A percentile compares a stretch with the other conserved stretches of the same genome.
Evolutionary conservation across 306 rosid genomes (phyloP).

Genomic region (Vachellia pachyceras): DNA sequence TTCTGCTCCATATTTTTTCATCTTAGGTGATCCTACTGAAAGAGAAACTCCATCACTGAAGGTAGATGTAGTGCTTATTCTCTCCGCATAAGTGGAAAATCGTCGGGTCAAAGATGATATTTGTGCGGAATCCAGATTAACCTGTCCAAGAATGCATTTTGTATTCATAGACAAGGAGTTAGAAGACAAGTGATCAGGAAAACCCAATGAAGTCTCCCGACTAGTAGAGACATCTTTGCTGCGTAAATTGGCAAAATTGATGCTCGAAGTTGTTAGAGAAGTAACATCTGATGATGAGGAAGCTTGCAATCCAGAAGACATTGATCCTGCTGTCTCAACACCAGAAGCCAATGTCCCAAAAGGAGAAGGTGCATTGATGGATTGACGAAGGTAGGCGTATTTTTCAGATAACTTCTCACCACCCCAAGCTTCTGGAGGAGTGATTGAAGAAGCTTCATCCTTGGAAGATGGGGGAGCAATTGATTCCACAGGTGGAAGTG

Average conservation of each 20-base stretch:
- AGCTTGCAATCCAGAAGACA: conserved; percentile 74
- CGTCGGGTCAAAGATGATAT: conserved; percentile 63
- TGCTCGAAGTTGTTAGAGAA: conserved; percentile 58
- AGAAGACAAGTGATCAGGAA: conserved; percentile 61
- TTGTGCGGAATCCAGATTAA: conserved; percentile 61
- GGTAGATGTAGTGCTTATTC: conserved; percentile 82
- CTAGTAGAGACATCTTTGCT: conserved; percentile 64
- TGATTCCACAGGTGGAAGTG: conserved; percentile 67
- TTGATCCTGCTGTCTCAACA: conserved; percentile 72
- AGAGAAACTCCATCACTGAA: conserved; percentile 68
- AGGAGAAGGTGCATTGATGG: conserved; percentile 73
- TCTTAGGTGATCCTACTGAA: conserved; percentile 80
- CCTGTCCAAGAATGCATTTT: conserved; percentile 67
- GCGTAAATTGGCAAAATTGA: conserved; percentile 63
- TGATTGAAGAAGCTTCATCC: conserved; percentile 82
- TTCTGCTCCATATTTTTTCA: conserved; percentile 92
- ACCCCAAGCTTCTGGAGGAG: conserved; percentile 99
- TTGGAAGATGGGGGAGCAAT: conserved; percentile 77
- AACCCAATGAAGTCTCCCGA: conserved; percentile 72
- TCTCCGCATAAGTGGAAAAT: conserved; percentile 90
- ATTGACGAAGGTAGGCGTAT: conserved; percentile 60
- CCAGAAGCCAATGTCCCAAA: conserved; percentile 62
- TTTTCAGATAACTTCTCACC: conserved; percentile 90
- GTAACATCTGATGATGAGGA: conserved; percentile 53
- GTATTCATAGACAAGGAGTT: conserved; percentile 61